Base-by-base conservation (phyloP, 805 yeast species). In the Millerozyma miso region DNA sequence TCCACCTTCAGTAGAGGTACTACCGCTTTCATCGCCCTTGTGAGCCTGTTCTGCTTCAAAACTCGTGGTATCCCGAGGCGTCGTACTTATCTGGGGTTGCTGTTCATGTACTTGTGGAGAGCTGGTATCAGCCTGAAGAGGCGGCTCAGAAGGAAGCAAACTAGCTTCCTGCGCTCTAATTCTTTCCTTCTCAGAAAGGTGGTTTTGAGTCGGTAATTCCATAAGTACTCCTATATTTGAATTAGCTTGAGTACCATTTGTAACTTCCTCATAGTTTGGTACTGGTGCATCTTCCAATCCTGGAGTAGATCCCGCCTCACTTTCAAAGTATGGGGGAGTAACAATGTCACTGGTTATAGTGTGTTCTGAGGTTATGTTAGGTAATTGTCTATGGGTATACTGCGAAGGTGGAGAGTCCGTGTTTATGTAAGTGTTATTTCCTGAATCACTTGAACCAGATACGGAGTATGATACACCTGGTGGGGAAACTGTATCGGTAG, bases 121-220 rank as follows among this genome's bases (percentile, higher is more conserved):
- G 14, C 41, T 45, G n/a, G 37, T 29, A 10, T 41, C 43, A 31
- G 39, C 41, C 7, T 53, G 55, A 14, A 54, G 33, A 1, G 60
- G 63, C 1, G 74, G 74, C 26, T 62, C 83, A 2, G 88, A 81
- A 0, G 91, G 90, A 17, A 83, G 53, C 34, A 84, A 63, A 4
- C 84, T 74, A 37, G 74, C 73, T 55, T 83, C 90, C 38, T 71
- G 71, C 3, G 70, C 60, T 44, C 71, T 63, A 51, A 82, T 58
- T 13, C 72, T 53, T 46, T 82, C 83, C 56, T 85, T 84, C 45
- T 84, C 91, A 1, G 80, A 57, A 31, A 74, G 38, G n/a, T 54
- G 51, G 4, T 40, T 40, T 14, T 44, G 47, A 12, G 41, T 37
- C 7, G 58, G 57, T 23, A 46, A 18, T 12, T 52, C 48, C 14